Percentiles rank a stretch among this genome's conserved stretches.
Conservation (phyloP, 2,329 filamentous ascomycete species). For the Aspergillus quadrilineatus region DNA sequence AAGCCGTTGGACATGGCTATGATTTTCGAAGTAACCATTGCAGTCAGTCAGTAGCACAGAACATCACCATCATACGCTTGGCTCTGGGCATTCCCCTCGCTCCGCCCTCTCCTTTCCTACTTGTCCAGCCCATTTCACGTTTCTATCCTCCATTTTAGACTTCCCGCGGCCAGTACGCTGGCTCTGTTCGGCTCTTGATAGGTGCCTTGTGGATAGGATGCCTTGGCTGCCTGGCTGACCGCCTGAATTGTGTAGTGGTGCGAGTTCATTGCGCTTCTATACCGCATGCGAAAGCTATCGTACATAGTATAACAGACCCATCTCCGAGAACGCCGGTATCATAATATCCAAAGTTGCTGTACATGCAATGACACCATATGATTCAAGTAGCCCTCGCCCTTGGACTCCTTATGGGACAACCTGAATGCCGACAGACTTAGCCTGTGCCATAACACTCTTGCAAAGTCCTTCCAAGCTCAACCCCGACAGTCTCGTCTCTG, state of each 20-base stretch:
- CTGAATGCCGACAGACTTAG: slow-evolving; percentile 71
- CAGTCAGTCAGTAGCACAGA: background rate
- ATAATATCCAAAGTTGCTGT: slow-evolving; percentile 17
- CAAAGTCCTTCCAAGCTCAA: slow-evolving; percentile 69
- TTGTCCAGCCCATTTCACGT: background rate
- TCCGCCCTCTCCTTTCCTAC: background rate
- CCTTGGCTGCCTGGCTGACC: background rate
- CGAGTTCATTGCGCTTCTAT: slow-evolving; percentile 21
- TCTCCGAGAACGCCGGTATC: slow-evolving; percentile 28
- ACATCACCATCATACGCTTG: background rate
- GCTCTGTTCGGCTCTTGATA: background rate
- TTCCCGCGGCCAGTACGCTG: background rate
- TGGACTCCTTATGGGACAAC: slow-evolving; percentile 58
- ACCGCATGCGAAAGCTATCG: slow-evolving; percentile 27
- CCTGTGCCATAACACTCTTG: slow-evolving; percentile 71
- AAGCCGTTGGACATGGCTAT: slow-evolving; percentile 7
- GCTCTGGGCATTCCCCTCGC: background rate
- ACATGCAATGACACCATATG: slow-evolving; percentile 13
- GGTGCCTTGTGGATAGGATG: background rate
- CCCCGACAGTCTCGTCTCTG: slow-evolving; percentile 71
- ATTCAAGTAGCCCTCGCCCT: background rate
- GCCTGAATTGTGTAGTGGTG: background rate
- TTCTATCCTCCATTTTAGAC: background rate
- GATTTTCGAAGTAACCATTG: slow-evolving; percentile 1
- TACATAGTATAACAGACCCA: slow-evolving; percentile 27